Conservation (phyloP, 305 asterid genomes). For the Coffea humblotiana region DNA sequence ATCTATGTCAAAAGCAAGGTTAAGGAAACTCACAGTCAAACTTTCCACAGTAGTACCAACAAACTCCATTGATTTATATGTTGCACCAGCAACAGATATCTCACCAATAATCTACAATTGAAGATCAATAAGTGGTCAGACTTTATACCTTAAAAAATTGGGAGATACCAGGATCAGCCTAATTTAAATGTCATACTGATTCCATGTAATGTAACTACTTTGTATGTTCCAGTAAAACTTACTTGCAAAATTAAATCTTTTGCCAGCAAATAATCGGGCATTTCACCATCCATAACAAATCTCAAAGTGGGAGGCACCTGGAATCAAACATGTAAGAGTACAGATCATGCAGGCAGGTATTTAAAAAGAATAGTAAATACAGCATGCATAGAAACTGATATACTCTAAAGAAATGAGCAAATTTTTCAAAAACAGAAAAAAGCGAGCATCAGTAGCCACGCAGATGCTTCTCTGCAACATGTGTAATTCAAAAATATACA, state of each 20-base stretch:
- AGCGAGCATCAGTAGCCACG: not conserved
- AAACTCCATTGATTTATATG: conserved; percentile 96
- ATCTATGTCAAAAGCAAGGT: conserved; percentile 1
- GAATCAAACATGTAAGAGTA: conserved; percentile 23
- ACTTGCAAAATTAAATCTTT: conserved; percentile 97
- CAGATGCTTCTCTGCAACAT: not conserved
- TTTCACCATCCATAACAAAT: conserved; percentile 96
- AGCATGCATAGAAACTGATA: not conserved
- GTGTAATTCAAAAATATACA: not conserved
- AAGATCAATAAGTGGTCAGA: conserved; percentile 25
- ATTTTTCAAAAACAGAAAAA: not conserved
- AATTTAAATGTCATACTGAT: not conserved
- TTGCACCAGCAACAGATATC: conserved; percentile 97
- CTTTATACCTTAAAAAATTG: not conserved
- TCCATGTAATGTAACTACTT: not conserved
- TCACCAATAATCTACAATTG: conserved; percentile 87
- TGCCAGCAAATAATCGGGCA: conserved; percentile 94
- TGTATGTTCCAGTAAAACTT: conserved; percentile 25
- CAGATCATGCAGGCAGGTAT: not conserved
- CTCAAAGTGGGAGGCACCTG: conserved; percentile 98
- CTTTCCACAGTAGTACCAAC: conserved; percentile 88
- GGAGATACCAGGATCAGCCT: conserved; percentile 4
- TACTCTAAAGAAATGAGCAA: not conserved
- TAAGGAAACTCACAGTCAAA: conserved; percentile 58
- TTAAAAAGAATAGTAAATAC: not conserved